phyloP scores from a whole-genome alignment of 768 basidiomycete genomes.

The Tylopilus vinaceipallidus region DNA sequence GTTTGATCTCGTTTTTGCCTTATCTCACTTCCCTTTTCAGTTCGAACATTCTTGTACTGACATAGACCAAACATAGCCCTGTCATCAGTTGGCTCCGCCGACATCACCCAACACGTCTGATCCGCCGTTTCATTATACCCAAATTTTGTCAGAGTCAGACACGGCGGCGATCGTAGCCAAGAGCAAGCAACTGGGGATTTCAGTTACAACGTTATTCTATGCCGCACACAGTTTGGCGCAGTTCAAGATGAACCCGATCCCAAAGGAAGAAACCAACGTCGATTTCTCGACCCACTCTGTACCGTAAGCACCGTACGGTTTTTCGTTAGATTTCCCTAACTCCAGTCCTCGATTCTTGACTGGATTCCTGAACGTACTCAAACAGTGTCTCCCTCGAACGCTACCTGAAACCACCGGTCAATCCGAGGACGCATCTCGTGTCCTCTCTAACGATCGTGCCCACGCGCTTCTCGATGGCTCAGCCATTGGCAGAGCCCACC shows the following conservation, averaged over 20 bases:
- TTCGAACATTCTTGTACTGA: no score
- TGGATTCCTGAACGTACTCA: no score
- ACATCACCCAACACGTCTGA: slow-evolving; percentile 7
- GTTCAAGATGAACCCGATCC: slow-evolving; percentile 21
- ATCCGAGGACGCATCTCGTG: slow-evolving; percentile 20
- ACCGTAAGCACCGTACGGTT: slow-evolving; percentile 11
- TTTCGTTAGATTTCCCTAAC: neutral
- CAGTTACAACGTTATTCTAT: slow-evolving; percentile 18
- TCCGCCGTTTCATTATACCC: slow-evolving; percentile 3
- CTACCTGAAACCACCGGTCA: slow-evolving; percentile 14
- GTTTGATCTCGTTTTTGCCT: no score
- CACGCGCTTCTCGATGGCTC: slow-evolving; percentile 17
- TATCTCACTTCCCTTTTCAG: no score
- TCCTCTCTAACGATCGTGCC: slow-evolving; percentile 15
- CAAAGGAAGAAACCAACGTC: slow-evolving; percentile 8
- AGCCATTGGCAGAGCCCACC: slow-evolving; percentile 1
- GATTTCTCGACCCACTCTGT: slow-evolving; percentile 10
- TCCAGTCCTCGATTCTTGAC: neutral
- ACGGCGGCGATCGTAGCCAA: slow-evolving; percentile 10
- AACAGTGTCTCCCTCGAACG: slow-evolving; percentile 20
- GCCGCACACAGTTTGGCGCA: slow-evolving; percentile 24
- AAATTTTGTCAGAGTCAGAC: slow-evolving; percentile 1
- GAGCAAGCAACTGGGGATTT: slow-evolving; percentile 10
- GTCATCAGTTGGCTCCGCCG: slow-evolving; percentile 9
- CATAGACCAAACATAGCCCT: slow-evolving; percentile 1